A percentile compares a stretch with the other conserved stretches of the same genome.
Conservation (phyloP, 2,329 filamentous ascomycete genomes). For the Verticillium klebahnii region DNA sequence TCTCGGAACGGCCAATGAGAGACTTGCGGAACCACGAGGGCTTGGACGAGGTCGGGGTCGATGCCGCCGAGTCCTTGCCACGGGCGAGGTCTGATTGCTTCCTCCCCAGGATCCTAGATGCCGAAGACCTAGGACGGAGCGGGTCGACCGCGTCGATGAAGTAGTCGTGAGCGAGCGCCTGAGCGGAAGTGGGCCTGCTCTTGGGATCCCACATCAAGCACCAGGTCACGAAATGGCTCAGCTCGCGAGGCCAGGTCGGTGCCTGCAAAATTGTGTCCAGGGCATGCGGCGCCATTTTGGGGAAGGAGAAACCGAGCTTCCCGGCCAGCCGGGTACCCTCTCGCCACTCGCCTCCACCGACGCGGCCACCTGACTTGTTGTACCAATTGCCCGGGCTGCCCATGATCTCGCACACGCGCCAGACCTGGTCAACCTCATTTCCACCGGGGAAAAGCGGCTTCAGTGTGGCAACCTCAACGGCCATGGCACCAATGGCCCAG, state of each 20-base stretch:
- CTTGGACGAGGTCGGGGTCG: constrained; percentile 66
- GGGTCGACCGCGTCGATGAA: constrained; percentile 91
- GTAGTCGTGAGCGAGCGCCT: constrained; percentile 94
- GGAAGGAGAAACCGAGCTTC: constrained; percentile 97
- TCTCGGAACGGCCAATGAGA: constrained; percentile 75
- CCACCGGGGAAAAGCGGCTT: constrained; percentile 96
- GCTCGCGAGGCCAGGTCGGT: constrained; percentile 84
- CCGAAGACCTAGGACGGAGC: constrained; percentile 82
- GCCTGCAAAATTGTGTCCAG: constrained; percentile 90
- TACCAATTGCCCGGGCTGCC: constrained; percentile 98
- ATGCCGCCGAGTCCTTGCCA: constrained; percentile 54
- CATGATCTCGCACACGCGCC: constrained; percentile 99
- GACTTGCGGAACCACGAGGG: constrained; percentile 97
- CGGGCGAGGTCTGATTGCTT: constrained; percentile 82
- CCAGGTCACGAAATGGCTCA: constrained; percentile 95
- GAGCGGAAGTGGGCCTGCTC: constrained; percentile 81
- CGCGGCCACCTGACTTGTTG: constrained; percentile 78
- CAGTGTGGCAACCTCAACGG: constrained; percentile 91
- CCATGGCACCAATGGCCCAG: constrained; percentile 98
- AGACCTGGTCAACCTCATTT: constrained; percentile 98
- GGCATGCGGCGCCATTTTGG: constrained; percentile 96
- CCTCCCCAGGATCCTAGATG: constrained; percentile 76
- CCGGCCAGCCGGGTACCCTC: constrained; percentile 89
- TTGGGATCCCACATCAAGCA: constrained; percentile 99
- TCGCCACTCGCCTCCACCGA: constrained; percentile 96